phyloP scores from a whole-genome alignment of 208 protist genomes.

The Acanthamoeba sp. region DNA sequence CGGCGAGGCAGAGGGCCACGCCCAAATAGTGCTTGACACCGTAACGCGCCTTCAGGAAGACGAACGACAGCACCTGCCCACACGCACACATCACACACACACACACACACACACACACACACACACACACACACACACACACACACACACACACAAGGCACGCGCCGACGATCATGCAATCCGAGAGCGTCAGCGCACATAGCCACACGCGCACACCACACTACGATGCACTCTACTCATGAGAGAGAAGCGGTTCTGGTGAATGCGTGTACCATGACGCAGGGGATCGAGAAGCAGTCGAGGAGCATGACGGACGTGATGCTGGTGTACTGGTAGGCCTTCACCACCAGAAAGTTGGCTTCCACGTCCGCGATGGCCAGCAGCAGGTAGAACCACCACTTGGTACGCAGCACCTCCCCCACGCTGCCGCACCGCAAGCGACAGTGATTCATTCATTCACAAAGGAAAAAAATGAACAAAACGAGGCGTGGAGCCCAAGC shows the following conservation, averaged over 20 bases:
- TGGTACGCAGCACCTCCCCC: conserved; percentile 88
- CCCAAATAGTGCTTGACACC: conserved; percentile 92
- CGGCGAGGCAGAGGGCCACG: conserved; percentile 90
- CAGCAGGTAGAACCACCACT: conserved; percentile 93
- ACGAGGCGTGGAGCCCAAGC: conserved; percentile 80
- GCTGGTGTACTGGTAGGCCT: conserved; percentile 95
- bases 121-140: background rate
- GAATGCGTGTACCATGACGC: conserved; percentile 88
- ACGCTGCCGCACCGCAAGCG: too few relatives aligned
- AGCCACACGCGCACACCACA: background rate
- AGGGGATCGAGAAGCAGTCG: conserved; percentile 95
- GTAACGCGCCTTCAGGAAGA: conserved; percentile 93
- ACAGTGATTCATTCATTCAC: too few relatives aligned
- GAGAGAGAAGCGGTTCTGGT: background rate
- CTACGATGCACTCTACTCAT: background rate
- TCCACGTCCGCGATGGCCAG: conserved; percentile 94
- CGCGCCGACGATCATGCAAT: too few relatives aligned
- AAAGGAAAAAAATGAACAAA: background rate
- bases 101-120: background rate
- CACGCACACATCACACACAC: background rate
- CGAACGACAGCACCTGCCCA: conserved; percentile 88
- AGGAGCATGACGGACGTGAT: conserved; percentile 94
- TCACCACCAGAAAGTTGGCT: conserved; percentile 95
- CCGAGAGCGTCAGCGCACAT: too few relatives aligned
- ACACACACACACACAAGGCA: too few relatives aligned